Base-by-base conservation (phyloP, 2,329 filamentous ascomycete genomes). In the Penicillium sp. region DNA sequence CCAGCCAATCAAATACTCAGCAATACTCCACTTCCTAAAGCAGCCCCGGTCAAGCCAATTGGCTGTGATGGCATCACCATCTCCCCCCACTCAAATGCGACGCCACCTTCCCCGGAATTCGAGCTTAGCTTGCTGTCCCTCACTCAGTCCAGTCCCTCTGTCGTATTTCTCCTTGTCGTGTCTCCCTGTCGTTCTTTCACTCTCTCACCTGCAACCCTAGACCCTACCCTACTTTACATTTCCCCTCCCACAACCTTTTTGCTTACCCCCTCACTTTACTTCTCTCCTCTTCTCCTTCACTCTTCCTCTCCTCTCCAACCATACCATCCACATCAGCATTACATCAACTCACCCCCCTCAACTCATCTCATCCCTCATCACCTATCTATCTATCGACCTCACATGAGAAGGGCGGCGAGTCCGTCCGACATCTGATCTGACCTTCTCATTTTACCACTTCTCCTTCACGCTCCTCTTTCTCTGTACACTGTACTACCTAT, bases 321-420 rank as follows among this genome's bases (percentile, higher is more conserved):
- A 49, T 45, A 19, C 29, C 39, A 24, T 36, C 34, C 13, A 46
- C 33, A 42, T 33, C 39, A 21, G 19, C 29, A 26, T 9, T 48
- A 37, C 48, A 24, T 48, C 28, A 18, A n/a, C 14, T 16, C 33
- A 10, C 44, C 39, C 40, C 42, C 26, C 26, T 37, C 28, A 37
- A 34, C 46, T 49, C n/a, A 49, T 36, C 21, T 50, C 54, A 36
- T 42, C 52, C 50, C 33, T 24, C 18, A 33, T 26, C 5, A n/a
- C 23, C 23, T 8, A 28, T 28, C 37, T 9, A 24, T 53, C 48
- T 43, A 52, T 43, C 31, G 24, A 39, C 16, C 19, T 47, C 31
- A 16, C 23, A 65, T 65, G 60, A 61, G 48, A 59, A 64, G 64
- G 59, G 63, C 64, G 62, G 60, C 60, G 51, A 60, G 62, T 58